Evolutionary conservation across 2,329 filamentous ascomycete species (phyloP), one percentile per base, ranked within the genome.

Genomic region (Cytospora piceae): DNA sequence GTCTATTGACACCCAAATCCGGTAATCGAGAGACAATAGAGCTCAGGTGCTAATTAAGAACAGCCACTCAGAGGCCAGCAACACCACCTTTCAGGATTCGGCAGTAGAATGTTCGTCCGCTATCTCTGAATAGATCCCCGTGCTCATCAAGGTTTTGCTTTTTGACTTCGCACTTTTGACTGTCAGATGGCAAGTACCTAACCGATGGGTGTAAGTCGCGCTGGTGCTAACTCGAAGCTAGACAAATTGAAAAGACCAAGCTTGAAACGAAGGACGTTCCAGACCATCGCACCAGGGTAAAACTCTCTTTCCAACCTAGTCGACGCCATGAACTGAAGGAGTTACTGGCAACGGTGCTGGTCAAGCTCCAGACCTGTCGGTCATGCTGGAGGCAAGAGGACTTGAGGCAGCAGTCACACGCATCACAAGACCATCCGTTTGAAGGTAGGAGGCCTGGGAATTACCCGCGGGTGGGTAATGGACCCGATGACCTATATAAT

Each of bases 61-160:
- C n/a, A 24, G 46, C 46, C 46, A 49, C 46, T 49, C 46, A 49
- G n/a, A 49, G n/a, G 22, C n/a, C 46, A 49, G 46, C 46, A 49
- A 49, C n/a, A 4, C 46, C 6, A 49, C 11, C 9, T n/a, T 49
- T 4, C 46, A 49, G 46, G 46, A 6, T 49, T 24, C 46, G 6
- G 4, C 42, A 7, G 2, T 9, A 7, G 11, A 22, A 3, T 49
- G n/a, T 49, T 14, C 24, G 46, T 22, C n/a, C 9, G n/a, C 46
- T 49, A n/a, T 24, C n/a, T 20, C 9, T 49, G 4, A 49, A 22
- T 5, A 24, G 8, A 24, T 7, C 9, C 4, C 8, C 9, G 9
- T 24, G 46, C n/a, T 24, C n/a, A n/a, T 49, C 46, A 8, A 24
- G 7, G 7, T 49, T 22, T 14, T 7, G 24, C 12, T 24, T 49